phyloP scores from a whole-genome alignment of 78 protist species.

The Bodo saltans region DNA sequence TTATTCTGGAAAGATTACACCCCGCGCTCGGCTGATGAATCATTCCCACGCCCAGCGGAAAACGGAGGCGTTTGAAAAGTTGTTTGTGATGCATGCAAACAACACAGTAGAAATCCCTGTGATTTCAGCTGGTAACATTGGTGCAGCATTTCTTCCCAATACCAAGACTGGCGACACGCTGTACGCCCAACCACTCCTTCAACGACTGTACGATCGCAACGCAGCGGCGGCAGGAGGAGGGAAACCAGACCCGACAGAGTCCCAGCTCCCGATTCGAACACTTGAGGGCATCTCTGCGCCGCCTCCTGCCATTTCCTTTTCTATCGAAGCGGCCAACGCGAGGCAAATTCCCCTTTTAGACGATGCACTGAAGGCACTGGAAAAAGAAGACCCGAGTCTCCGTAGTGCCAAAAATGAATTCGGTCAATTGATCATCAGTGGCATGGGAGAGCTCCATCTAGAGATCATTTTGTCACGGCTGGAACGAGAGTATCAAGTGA shows the following conservation, averaged over 20 bases:
- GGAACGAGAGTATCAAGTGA: conserved; percentile 42
- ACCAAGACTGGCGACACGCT: conserved; percentile 28
- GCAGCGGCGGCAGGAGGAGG: background rate
- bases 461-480: conserved; percentile 58
- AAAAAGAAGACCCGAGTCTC: conserved; percentile 34
- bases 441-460: conserved; percentile 87
- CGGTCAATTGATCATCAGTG: conserved; percentile 52
- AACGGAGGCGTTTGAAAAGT: background rate
- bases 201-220: background rate
- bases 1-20: conserved; percentile 57
- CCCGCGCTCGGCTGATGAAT: background rate
- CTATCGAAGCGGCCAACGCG: conserved; percentile 7
- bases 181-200: no score
- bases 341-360: background rate
- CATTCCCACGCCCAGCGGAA: no score
- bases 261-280: no score
- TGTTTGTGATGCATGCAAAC: conserved; percentile 19
- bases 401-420: background rate
- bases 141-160: conserved; percentile 12
- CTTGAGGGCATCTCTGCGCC: conserved; percentile 22
- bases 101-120: background rate
- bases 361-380: conserved; percentile 17
- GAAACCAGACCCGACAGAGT: no score
- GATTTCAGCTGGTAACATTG: conserved; percentile 31
- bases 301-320: conserved; percentile 25